Evolutionary conservation across 768 basidiomycete genomes (phyloP), one percentile per base, ranked within the genome.

Genomic region (Ramaria rubella): DNA sequence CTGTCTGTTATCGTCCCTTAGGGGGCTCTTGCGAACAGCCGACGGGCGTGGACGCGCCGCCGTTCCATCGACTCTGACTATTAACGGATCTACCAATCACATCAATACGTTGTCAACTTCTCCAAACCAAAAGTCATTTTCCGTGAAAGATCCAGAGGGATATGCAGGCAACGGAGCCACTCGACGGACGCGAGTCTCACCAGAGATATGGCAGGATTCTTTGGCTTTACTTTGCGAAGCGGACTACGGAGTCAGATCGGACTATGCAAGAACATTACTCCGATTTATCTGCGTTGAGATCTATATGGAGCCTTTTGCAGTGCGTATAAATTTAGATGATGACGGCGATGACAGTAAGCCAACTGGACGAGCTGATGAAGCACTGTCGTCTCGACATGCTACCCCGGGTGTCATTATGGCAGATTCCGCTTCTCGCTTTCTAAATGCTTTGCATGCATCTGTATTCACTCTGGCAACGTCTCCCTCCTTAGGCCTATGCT

Each of bases 171-270:
- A 6, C 5, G 52, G 43, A 29, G 64, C 54, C 14, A 43, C 81
- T n/a, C 77, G 82, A 51, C 74, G 89, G 57, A 83, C 82, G 9
- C 77, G 77, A 59, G 79, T 96, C 30, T 76, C 86, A 3, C 85
- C 87, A 27, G 91, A 93, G 65, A 80, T 87, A 31, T 95, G 92
- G 92, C 90, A 93, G 66, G 93, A 95, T 59, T 94, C 90, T 1
- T 69, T 95, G 43, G 86, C 85, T 48, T 75, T 96, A 26, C 70
- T 95, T 4, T 94, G 91, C 66, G 91, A 95, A 65, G 68, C 72
- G 12, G 85, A 90, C 56, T 85, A 81, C 62, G 73, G 80, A n/a
- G 83, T 94, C 21, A 83, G 94, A 55, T 79, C 81, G 12, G 87
- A 90, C 60, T 94, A 93, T 66, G 79, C 84, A 1, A 72, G 78